Base-by-base conservation (phyloP, 305 asterid genomes). In the Euphrasia arctica region DNA sequence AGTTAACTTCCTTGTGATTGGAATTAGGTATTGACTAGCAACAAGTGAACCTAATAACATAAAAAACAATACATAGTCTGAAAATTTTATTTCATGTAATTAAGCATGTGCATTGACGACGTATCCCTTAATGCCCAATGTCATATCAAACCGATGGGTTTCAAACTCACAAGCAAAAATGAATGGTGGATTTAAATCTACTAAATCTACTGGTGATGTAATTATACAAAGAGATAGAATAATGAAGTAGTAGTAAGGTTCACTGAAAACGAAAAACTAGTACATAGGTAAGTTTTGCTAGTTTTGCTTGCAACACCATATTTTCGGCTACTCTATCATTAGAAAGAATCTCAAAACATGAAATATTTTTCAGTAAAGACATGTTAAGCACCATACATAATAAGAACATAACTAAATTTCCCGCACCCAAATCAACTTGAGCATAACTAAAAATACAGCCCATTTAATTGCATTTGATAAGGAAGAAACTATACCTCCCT, bases 401-500 rank as follows among this genome's bases (percentile, higher is more conserved):
- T 32, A 62, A 4, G 14, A 50, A 64, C 11, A n/a, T 2, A 1
- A 31, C 7, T 41, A 55, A 48, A 66, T 22, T 66, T 12, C 55
- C 50, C 43, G 29, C 62, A 43, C 43, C 34, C 36, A 47, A 10
- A 22, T 9, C 63, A 51, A 8, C 43, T 12, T 48, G 36, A 68
- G 48, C 54, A 8, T 7, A 45, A 61, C 18, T 2, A 63, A 29
- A 55, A 29, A 28, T 32, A 42, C 22, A 39, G 14, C 11, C 10
- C 34, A 18, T 7, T 10, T 63, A 56, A 29, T n/a, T 6, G 12
- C 4, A 28, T 12, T 50, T 18, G 54, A 14, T 9, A 11, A n/a
- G 29, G 18, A 1, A 8, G 32, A 14, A 57, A 22, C 50, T 1
- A 18, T 41, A 88, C 98, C 98, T 83, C 90, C 68, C 72, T 85